These are phyloP conservation scores for Tephrocybe sp. DNA, from an alignment of 768 basidiomycete species.

Conservation along the genomic window DNA sequence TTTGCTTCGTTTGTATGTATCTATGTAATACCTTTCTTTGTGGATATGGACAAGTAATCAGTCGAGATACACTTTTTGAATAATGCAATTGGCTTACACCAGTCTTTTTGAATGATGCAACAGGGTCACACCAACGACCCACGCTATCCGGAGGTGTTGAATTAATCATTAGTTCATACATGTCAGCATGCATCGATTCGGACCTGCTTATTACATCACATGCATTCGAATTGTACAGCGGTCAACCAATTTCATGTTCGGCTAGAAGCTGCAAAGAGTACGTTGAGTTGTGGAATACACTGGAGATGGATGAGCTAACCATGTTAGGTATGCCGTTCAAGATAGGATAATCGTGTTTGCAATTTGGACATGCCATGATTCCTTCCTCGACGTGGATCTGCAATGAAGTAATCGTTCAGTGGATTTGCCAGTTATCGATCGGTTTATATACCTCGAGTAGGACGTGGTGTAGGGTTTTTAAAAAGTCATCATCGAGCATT, in stretches of 20 bases:
- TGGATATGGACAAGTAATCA: no score
- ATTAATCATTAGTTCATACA: background rate
- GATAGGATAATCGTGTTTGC: conserved; percentile 86
- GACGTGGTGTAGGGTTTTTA: conserved; percentile 86
- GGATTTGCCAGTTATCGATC: background rate
- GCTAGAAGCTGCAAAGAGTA: conserved; percentile 91
- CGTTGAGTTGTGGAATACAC: background rate
- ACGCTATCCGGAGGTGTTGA: background rate
- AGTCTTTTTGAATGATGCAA: no score
- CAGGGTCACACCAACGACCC: background rate
- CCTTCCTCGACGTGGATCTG: conserved; percentile 96
- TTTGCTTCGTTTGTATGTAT: background rate
- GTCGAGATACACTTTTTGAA: no score
- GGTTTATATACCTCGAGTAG: conserved; percentile 75
- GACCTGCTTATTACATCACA: no score
- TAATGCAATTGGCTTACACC: no score
- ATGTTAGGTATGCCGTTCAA: conserved; percentile 97
- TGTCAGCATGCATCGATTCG: no score
- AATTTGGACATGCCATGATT: conserved; percentile 90
- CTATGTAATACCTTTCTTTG: background rate
- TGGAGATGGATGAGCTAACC: conserved; percentile 46
- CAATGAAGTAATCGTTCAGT: background rate
- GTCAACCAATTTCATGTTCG: conserved; percentile 83
- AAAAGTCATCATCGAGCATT: conserved; percentile 77
- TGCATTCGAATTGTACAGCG: no score